Evolutionary conservation across 805 yeast species (phyloP), one percentile per base, ranked within the genome.

Genomic region (Kodamaea nitidulidarum): DNA sequence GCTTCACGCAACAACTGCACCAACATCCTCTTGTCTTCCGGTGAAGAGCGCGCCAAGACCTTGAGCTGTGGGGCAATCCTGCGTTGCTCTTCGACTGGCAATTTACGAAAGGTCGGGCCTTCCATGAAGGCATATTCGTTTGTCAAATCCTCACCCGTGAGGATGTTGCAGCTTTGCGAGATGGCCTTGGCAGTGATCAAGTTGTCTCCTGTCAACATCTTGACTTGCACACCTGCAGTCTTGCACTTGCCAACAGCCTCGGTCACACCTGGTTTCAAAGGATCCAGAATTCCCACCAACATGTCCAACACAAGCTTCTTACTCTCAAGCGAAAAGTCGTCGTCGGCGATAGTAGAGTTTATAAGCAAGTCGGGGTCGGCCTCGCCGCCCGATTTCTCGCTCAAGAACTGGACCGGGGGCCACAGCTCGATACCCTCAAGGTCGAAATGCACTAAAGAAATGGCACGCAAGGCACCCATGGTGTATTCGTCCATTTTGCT

Each of bases 131-230:
- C 71, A 26, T 65, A 65, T 20, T 76, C 76, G 47, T 77, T 75
- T 12, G 74, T 59, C 37, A 65, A 63, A 36, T 76, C 76, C 15
- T 73, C 80, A 0, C 72, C 64, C 8, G 70, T 61, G 30, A 80
- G 65, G 38, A 93, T 93, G 42, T 90, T 87, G 67, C 98, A 93
- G 40, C 81, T 82, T 44, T 73, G 67, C 2, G 97, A 88, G 49
- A 93, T 93, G 0, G 98, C 95, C 48, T 77, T 80, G 4, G 98
- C 99, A 2, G 99, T 93, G 32, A 80, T 65, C 41, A 91, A 60
- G 56, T 91, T 91, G 61, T 93, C 99, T 61, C 99, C 99, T 15
- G 99, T 93, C 32, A 93, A 97, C 98, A 93, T 93, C 50, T 96
- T 75, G 14, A 93, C 98, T 16, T 84, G 76, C 16, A 93, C 98